phyloP scores from a whole-genome alignment of 139 green algal genomes.

The Bryopsis sp. region DNA sequence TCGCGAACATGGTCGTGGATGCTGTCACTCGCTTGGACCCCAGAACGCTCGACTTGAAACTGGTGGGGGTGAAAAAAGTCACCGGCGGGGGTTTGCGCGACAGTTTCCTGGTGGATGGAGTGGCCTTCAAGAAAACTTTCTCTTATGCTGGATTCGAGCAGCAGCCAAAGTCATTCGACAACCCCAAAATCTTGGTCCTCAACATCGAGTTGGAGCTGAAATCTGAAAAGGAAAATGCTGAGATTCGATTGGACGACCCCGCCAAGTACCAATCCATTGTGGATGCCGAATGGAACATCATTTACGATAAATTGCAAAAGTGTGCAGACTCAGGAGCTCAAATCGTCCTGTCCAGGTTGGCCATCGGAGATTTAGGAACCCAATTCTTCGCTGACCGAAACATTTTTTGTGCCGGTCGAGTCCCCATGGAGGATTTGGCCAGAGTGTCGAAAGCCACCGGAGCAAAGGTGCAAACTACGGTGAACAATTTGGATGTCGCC shows the following conservation, averaged over 20 bases:
- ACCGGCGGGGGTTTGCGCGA: slow-evolving; percentile 87
- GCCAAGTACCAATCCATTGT: slow-evolving; percentile 94
- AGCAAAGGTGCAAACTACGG: slow-evolving; percentile 76
- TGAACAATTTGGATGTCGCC: slow-evolving; percentile 76
- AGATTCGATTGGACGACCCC: slow-evolving; percentile 88
- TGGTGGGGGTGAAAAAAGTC: slow-evolving; percentile 96
- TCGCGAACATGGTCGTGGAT: slow-evolving; percentile 92
- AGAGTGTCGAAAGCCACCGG: slow-evolving; percentile 80
- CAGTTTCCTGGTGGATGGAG: slow-evolving; percentile 94
- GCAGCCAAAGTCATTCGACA: slow-evolving; percentile 88
- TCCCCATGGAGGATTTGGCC: slow-evolving; percentile 79
- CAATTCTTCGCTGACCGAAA: slow-evolving; percentile 96
- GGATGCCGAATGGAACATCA: slow-evolving; percentile 99
- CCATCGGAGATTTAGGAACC: slow-evolving; percentile 90
- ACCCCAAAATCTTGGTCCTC: slow-evolving; percentile 91
- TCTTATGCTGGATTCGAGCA: slow-evolving; percentile 98
- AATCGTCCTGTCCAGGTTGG: slow-evolving; percentile 83
- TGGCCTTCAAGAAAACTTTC: slow-evolving; percentile 99
- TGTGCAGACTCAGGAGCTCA: slow-evolving; percentile 76
- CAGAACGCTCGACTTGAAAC: slow-evolving; percentile 68
- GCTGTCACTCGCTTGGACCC: slow-evolving; percentile 78
- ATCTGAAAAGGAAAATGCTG: slow-evolving; percentile 94
- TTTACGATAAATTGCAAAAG: slow-evolving; percentile 96
- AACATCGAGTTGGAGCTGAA: slow-evolving; percentile 99
- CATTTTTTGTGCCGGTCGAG: slow-evolving; percentile 95